Conservation (phyloP, 805 yeast species). For the Kodamaea nitidulidarum region DNA sequence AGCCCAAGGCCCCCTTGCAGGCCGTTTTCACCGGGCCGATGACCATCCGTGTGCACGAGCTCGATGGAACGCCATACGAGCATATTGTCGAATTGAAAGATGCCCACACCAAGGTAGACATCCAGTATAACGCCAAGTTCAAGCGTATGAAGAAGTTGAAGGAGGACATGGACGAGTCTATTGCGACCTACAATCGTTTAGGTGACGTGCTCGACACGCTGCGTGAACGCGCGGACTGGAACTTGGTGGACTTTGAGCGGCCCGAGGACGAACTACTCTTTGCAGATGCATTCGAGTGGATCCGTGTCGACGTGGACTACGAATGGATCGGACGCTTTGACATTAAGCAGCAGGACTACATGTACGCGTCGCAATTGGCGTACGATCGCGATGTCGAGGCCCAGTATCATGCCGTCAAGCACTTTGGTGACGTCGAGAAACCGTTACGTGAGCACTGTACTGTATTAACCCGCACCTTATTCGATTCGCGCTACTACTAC, state of each 20-base stretch:
- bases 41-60: slow-evolving; percentile 95
- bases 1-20: slow-evolving; percentile 37
- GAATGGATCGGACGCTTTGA: slow-evolving; percentile 89
- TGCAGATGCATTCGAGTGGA: slow-evolving; percentile 95
- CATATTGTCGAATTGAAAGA: slow-evolving; percentile 93
- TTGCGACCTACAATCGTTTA: slow-evolving; percentile 40
- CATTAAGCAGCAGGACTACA: slow-evolving; percentile 87
- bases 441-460: slow-evolving; percentile 70
- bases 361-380: slow-evolving; percentile 90
- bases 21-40: slow-evolving; percentile 85
- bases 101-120: slow-evolving; percentile 78
- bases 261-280: slow-evolving; percentile 66
- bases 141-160: slow-evolving; percentile 68
- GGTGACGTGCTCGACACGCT: slow-evolving; percentile 73
- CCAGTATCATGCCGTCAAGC: slow-evolving; percentile 76
- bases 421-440: slow-evolving; percentile 57
- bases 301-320: slow-evolving; percentile 93
- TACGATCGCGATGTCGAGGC: slow-evolving; percentile 97
- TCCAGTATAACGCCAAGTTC: slow-evolving; percentile 92
- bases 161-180: slow-evolving; percentile 40
- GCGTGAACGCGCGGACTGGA: slow-evolving; percentile 67
- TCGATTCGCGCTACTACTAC: slow-evolving; percentile 82
- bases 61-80: slow-evolving; percentile 98
- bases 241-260: slow-evolving; percentile 61
- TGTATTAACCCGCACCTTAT: slow-evolving; percentile 67